Evolutionary conservation across 345 rosid species (phyloP), one percentile per base, ranked within the genome.

Genomic region (Cochlearia excelsa): DNA sequence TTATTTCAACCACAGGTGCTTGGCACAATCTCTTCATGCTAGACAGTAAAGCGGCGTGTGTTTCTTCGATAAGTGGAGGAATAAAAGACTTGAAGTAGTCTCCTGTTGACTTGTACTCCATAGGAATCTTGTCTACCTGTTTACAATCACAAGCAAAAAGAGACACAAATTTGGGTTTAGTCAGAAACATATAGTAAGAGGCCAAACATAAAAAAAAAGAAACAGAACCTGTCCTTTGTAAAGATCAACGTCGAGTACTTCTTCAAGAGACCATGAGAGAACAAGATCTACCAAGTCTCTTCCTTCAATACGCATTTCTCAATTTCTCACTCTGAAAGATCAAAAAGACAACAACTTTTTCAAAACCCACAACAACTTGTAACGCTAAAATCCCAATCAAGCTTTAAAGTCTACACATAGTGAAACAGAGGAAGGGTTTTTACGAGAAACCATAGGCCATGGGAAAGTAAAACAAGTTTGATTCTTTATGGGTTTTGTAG

Each of bases 41-140:
- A 9, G 78, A 76, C 8, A 52, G 48, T 68, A 79, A 65, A 16
- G 68, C 78, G 23, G 67, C 44, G 68, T 71, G 80, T 33, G 72
- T 70, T 46, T 79, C 80, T 38, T 76, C 80, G 0, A 67, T 54
- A 9, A 74, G 43, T 1, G 78, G 78, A 30, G 55, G 50, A 47
- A 71, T 35, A 51, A 79, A 76, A 3, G 79, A 72, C 1, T 52
- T 45, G 0, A 71, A 45, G 54, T 77, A 79, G 29, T 70, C 54
- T 4, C 52, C 50, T 9, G 77, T 64, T 7, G 27, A 3, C 23
- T 16, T 16, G 48, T 74, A 77, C 45, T 71, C 74, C 9, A 9
- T 44, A 4, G 81, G 83, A n/a, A 79, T 79, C 46, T 71, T 68
- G 3, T n/a, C 37, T 5, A 76, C 77, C 83, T 79, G 67, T n/a